Base-by-base conservation (phyloP, 352 stramenopile genomes). In the Pythium coloratum region DNA sequence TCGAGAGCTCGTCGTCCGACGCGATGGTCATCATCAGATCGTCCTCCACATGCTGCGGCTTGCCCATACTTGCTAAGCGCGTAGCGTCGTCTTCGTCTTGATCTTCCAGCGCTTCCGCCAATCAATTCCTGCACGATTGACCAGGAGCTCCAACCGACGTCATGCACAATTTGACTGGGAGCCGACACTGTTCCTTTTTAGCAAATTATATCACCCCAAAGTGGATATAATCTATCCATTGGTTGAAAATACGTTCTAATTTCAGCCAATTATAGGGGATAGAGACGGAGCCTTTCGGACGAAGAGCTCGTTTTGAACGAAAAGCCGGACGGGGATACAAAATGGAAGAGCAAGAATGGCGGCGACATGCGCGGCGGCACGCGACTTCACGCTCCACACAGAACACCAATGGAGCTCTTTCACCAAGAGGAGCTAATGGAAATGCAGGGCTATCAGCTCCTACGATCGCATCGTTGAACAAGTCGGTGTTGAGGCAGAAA, bases 11-110 rank as follows among this genome's bases (percentile, higher is more conserved):
- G 3, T 94, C 88, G 58, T 95, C 86, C 4, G 86, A 96, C 70
- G 86, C 87, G 66, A 96, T 94, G 60, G 88, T 96, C 87, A 95
- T 94, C 71, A 96, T 77, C 69, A 96, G 75, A 61, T 92, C 86
- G 55, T 94, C 84, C 26, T 76, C 62, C 59, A 69, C 70, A 36
- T 69, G 69, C 67, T 67, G 53, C 46, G 68, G 61, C 69, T 78
- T 80, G 65, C 66, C 73, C 70, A 80, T 79, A 40, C 40, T 76
- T 47, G 16, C 20, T 33, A 24, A 24, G 20, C 20, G 20, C 20
- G 54, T 24, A 20, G 28, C 53, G 53, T 16, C 20, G 13, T 12
- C 32, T 42, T 59, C 6, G 40, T 24, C 18, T 32, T 50, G 55
- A 30, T n/a, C 2, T 57, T 30, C 38, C 38, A 46, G 46, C 50